phyloP scores from a whole-genome alignment of 202 grass and related monocot genomes.

The Zizania palustris region DNA sequence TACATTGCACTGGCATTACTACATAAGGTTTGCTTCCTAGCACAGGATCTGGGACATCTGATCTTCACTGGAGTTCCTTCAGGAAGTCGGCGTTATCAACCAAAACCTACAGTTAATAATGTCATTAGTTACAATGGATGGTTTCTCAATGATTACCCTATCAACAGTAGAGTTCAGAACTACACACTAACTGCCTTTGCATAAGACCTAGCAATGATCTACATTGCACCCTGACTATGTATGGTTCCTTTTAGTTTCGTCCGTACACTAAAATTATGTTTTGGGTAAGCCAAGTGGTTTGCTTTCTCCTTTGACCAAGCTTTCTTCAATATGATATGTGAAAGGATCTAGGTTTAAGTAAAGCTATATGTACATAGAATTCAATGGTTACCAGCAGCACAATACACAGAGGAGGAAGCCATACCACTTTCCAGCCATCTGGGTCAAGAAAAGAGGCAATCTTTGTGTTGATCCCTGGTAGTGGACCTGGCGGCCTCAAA shows the following conservation, averaged over 20 bases:
- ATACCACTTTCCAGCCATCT: constrained; percentile 99
- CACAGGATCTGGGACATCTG: neutral
- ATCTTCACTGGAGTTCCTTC: constrained; percentile 69
- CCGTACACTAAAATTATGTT: neutral
- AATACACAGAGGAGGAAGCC: constrained; percentile 19
- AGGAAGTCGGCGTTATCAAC: constrained; percentile 81
- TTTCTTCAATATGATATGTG: constrained; percentile 12
- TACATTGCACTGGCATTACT: constrained; percentile 36
- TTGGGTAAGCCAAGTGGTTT: neutral
- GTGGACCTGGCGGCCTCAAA: constrained; percentile 75
- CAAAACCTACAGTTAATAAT: constrained; percentile 58
- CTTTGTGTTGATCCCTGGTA: constrained; percentile 88
- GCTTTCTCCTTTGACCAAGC: neutral
- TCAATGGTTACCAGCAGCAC: neutral
- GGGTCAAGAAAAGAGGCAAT: constrained; percentile 94
- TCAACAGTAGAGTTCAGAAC: constrained; percentile 25
- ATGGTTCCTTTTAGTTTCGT: neutral
- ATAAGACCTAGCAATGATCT: neutral
- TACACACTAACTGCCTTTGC: constrained; percentile 8
- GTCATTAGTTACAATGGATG: constrained; percentile 22
- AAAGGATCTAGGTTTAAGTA: constrained; percentile 7
- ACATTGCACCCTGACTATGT: neutral
- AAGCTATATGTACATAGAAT: neutral
- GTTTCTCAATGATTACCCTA: constrained; percentile 8
- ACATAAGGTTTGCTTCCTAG: constrained; percentile 18